Evolutionary conservation across 1,139 yeast species (phyloP).

Genomic region (Debaryomyces sp.): DNA sequence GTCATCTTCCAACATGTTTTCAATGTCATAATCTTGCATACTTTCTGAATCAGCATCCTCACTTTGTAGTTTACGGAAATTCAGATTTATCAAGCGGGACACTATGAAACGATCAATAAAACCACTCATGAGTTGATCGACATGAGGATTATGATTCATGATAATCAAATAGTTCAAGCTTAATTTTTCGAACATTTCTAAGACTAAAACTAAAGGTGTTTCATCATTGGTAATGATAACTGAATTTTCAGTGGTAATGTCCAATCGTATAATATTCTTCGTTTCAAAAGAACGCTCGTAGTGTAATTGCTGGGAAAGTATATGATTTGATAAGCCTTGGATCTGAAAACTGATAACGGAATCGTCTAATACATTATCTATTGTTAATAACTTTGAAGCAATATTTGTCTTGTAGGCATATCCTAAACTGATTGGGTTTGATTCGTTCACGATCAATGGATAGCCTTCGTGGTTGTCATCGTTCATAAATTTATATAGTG

Average conservation of each 20-base stretch:
- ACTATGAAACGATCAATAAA: conserved; percentile 45
- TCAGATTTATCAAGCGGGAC: conserved; percentile 32
- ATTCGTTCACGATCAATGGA: conserved; percentile 34
- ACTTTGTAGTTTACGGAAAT: conserved; percentile 24
- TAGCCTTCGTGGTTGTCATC: conserved; percentile 49
- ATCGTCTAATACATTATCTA: conserved; percentile 12
- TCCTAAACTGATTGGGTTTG: conserved; percentile 36
- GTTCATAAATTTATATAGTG: conserved; percentile 23
- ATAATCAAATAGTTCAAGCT: conserved; percentile 40
- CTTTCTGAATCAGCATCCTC: conserved; percentile 4
- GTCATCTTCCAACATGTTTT: conserved; percentile 14
- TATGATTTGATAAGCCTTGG: conserved; percentile 18
- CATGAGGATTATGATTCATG: conserved; percentile 19
- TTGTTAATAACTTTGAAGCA: conserved; percentile 14
- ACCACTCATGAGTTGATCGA: conserved; percentile 31
- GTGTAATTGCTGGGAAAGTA: conserved; percentile 29
- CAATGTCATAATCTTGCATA: conserved; percentile 20
- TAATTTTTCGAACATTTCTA: conserved; percentile 46
- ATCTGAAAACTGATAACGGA: conserved; percentile 29
- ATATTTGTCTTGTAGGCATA: conserved; percentile 37
- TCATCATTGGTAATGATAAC: conserved; percentile 31
- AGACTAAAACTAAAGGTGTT: conserved; percentile 37
- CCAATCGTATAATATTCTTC: conserved; percentile 15
- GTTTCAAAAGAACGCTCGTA: conserved; percentile 22
- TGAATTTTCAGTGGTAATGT: conserved; percentile 22